Conservation (phyloP, 345 rosid genomes). For the Salix suchowensis region DNA sequence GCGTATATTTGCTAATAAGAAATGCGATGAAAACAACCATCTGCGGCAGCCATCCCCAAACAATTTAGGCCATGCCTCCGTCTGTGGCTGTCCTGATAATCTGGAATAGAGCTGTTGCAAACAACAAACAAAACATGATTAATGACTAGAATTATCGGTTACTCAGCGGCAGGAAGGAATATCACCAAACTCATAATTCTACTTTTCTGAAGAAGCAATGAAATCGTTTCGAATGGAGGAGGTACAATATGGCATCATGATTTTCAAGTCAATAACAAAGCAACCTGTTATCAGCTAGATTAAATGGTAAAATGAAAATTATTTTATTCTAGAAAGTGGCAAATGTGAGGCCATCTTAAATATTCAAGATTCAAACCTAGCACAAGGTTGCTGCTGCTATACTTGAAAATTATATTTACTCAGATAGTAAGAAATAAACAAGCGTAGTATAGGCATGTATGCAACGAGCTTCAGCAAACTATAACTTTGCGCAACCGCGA, state of each 20-base stretch:
- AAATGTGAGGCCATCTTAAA: not conserved
- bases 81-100: constrained; percentile 80
- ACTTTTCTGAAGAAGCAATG: too few relatives aligned
- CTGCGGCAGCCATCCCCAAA: constrained; percentile 39
- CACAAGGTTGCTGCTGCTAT: not conserved
- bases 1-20: not conserved
- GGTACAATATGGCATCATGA: not conserved
- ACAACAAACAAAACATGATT: not conserved
- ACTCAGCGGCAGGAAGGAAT: not conserved
- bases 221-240: not conserved
- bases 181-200: too few relatives aligned
- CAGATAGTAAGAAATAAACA: not conserved
- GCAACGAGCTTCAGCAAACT: not conserved
- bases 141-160: not conserved
- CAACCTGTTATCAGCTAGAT: not conserved
- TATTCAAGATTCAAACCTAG: not conserved
- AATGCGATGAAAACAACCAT: constrained; percentile 33
- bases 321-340: not conserved
- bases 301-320: not conserved
- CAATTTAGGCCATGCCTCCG: constrained; percentile 16
- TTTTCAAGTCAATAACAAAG: not conserved
- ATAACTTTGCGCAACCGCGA: not conserved
- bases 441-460: too few relatives aligned
- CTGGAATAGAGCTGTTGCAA: constrained; percentile 81
- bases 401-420: not conserved